Evolutionary conservation across 2,329 filamentous ascomycete species (phyloP).

Genomic region (Pestalotiopsis sp.): DNA sequence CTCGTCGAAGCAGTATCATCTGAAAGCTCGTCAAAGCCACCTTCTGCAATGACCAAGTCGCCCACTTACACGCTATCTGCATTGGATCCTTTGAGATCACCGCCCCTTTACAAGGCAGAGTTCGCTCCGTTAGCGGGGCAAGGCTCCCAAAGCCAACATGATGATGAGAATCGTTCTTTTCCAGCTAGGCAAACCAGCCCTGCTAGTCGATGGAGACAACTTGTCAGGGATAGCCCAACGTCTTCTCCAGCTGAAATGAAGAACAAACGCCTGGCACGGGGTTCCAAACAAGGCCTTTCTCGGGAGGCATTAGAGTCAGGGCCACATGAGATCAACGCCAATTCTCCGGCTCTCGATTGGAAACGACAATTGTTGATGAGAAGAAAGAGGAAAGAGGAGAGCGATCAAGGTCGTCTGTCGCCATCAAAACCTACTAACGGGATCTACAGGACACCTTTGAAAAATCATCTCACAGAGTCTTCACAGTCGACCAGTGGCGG

Average conservation of each 20-base stretch:
- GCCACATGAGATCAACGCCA: neutral
- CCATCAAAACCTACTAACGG: slow-evolving; percentile 19
- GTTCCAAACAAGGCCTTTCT: slow-evolving; percentile 13
- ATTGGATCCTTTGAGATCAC: neutral
- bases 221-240: slow-evolving; percentile 26
- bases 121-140: neutral
- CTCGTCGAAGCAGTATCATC: neutral
- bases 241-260: slow-evolving; percentile 24
- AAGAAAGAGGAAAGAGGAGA: slow-evolving; percentile 15
- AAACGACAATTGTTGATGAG: slow-evolving; percentile 17
- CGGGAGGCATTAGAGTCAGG: slow-evolving; percentile 19
- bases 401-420: slow-evolving; percentile 16
- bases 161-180: neutral
- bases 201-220: slow-evolving; percentile 24
- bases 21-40: neutral
- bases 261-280: slow-evolving; percentile 26
- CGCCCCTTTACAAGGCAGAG: neutral
- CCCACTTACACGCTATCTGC: neutral
- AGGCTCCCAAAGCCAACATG: neutral
- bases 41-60: neutral
- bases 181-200: slow-evolving; percentile 4
- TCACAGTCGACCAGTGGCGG: slow-evolving; percentile 6
- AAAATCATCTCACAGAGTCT: slow-evolving; percentile 3
- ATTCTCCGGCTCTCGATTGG: slow-evolving; percentile 20
- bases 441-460: slow-evolving; percentile 18